Evolutionary conservation across 2,329 filamentous ascomycete species (phyloP), one percentile per base, ranked within the genome.

Genomic region (Arthrinium puccinioides): DNA sequence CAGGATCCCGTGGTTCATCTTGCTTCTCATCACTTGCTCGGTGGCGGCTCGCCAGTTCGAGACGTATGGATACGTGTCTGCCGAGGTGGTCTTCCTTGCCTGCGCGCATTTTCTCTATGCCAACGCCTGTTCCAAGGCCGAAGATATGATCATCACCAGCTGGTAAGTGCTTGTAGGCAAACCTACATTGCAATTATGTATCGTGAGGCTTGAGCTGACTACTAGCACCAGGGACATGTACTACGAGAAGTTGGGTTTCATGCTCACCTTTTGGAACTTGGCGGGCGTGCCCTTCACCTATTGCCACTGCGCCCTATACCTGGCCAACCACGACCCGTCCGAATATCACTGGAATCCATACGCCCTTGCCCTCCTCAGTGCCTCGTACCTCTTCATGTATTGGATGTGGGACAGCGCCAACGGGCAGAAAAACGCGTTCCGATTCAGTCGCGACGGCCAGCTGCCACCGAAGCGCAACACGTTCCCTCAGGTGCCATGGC

Each of bases 221-320:
- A 15, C 9, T 11, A 14, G 4, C 14, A n/a, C 2, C 14, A 36
- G 33, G 33, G 88, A 95, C 53, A 94, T 95, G 82, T 94, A 94
- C 69, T 90, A 87, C 53, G 88, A 95, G 70, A 94, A 95, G 67
- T 89, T 86, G 77, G 88, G 88, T 33, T 95, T 95, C 69, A 94
- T 95, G 88, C 77, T 95, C 49, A 94, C 92, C 61, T 95, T 95
- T 76, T 95, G 88, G 88, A 95, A 94, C 63, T 70, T 95, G 57
- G 87, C 88, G 28, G 88, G 88, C 47, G 88, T 95, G 19, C 88
- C 88, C 10, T 72, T 95, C 38, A 87, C 80, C 38, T 95, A 95
- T 72, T 94, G 87, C 68, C 88, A 95, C 70, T 92, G 85, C 73
- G 90, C 85, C 32, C 78, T 95, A 52, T 95, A 85, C 64, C 74